Base-by-base conservation (phyloP, 2,329 filamentous ascomycete genomes). In the Myotisia sp. region DNA sequence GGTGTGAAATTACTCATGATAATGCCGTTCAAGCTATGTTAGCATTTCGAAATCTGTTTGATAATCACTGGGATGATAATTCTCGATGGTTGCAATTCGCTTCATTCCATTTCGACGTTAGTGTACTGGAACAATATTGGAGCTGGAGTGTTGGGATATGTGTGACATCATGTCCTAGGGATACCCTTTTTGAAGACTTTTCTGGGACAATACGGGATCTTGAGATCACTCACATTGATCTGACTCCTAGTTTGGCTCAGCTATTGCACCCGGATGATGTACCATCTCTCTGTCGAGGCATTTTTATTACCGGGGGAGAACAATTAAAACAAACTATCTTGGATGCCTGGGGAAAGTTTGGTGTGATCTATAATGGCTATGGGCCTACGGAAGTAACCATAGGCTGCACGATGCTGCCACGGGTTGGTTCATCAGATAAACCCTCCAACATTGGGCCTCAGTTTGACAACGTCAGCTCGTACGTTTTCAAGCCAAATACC, bases 371-470 rank as follows among this genome's bases (percentile, higher is more conserved):
- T 62, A 94, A 94, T 47, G 85, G 84, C 2, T 84, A 93, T 44
- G 86, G 86, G 0, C 87, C 86, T 1, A 94, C 86, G 0, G 87
- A 94, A 53, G 80, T 83, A 0, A 94, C 86, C 0, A 94, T 94
- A 42, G 86, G 86, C 4, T 80, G 86, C 22, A 93, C 86, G 0
- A 92, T 90, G 69, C 86, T 79, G 46, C 76, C 77, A n/a, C 70
- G 81, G 21, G 82, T 93, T 5, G 80, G 82, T 0, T 56, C 62
- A 13, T 80, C 79, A 43, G 84, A 83, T 0, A 79, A 84, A 19
- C 74, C 86, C 0, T 80, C 83, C 7, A 94, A 94, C 47, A 94
- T 94, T 44, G 86, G 86, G 1, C 69, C 67, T 17, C 80, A 84
- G 42, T 94, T 93, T 44, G 71, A 78, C 44, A 94, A 94, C 42